phyloP scores from a whole-genome alignment of 2,329 filamentous ascomycete species.

The Cryphonectria naterciae region DNA sequence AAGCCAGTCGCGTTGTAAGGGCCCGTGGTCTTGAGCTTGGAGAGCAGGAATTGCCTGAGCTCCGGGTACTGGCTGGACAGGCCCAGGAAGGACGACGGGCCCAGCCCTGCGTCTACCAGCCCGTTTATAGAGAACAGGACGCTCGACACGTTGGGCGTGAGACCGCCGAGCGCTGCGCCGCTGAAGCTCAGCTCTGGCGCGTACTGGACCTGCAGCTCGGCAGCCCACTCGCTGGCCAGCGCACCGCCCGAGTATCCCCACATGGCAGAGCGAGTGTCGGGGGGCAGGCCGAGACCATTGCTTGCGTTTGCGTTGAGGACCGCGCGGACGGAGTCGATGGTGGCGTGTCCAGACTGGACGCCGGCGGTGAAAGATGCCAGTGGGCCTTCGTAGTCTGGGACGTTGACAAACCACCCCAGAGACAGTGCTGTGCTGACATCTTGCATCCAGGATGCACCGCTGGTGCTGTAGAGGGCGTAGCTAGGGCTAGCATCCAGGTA shows the following conservation, averaged over 20 bases:
- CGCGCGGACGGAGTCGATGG: conserved; percentile 51
- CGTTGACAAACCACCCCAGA: conserved; percentile 48
- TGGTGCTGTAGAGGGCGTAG: conserved; percentile 37
- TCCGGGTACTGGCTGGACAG: conserved; percentile 40
- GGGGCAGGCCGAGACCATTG: conserved; percentile 31
- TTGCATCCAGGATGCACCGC: conserved; percentile 29
- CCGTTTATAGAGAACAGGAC: conserved; percentile 42
- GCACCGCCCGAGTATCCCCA: conserved; percentile 63
- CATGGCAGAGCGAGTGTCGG: conserved; percentile 41
- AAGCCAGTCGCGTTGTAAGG: conserved; percentile 33
- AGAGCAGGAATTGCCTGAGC: conserved; percentile 34
- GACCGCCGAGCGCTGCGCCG: conserved; percentile 54
- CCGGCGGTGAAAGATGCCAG: conserved; percentile 49
- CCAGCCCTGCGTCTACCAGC: conserved; percentile 18
- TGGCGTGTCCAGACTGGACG: conserved; percentile 47
- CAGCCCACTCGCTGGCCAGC: conserved; percentile 55
- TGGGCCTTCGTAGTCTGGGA: conserved; percentile 52
- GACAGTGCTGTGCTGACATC: conserved; percentile 41
- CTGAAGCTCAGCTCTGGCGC: conserved; percentile 55
- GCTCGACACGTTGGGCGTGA: conserved; percentile 45
- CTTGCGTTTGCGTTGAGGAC: conserved; percentile 35
- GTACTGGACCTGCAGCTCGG: conserved; percentile 55
- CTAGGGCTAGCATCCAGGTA: conserved; percentile 44
- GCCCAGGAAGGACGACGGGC: conserved; percentile 34
- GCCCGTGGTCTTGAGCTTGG: conserved; percentile 31